phyloP scores from a whole-genome alignment of 352 stramenopile genomes.

The Globisporangium spiculum region DNA sequence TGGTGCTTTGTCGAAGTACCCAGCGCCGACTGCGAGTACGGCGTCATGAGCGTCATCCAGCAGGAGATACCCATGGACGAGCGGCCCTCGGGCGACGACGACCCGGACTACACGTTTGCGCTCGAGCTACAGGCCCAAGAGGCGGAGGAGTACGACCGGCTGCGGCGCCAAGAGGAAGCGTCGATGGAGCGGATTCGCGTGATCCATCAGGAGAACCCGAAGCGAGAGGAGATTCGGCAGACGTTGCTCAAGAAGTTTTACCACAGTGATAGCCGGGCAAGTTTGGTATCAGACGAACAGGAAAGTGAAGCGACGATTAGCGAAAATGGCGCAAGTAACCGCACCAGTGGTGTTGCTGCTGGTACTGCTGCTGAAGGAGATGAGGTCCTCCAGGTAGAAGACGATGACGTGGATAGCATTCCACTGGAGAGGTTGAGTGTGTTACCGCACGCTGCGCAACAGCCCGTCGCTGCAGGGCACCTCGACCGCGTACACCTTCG shows the following conservation, averaged over 20 bases:
- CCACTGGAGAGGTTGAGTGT: constrained; percentile 2
- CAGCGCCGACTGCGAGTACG: constrained; percentile 41
- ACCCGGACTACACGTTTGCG: constrained; percentile 73
- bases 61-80: constrained; percentile 59
- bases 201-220: constrained; percentile 50
- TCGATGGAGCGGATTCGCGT: constrained; percentile 65
- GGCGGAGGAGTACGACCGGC: constrained; percentile 69
- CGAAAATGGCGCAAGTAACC: constrained; percentile 1
- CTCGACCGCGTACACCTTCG: constrained; percentile 31
- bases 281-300: constrained; percentile 11
- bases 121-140: constrained; percentile 71
- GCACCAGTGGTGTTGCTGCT: not conserved
- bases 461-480: constrained; percentile 19
- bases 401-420: constrained; percentile 8
- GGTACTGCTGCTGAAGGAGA: not conserved
- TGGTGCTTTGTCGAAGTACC: constrained; percentile 79
- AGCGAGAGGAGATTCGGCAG: constrained; percentile 43
- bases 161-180: constrained; percentile 61
- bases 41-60: constrained; percentile 73
- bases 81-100: constrained; percentile 26
- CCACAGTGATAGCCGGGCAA: constrained; percentile 28
- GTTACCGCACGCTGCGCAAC: constrained; percentile 9
- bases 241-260: constrained; percentile 47
- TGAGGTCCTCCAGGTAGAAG: not conserved
- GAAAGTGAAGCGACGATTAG: constrained; percentile 16